A percentile compares a stretch with the other conserved stretches of the same genome.
These are phyloP conservation scores for Eragrostis nindensis DNA, from an alignment of 176 grass and related monocot species.

Conservation along the genomic window DNA sequence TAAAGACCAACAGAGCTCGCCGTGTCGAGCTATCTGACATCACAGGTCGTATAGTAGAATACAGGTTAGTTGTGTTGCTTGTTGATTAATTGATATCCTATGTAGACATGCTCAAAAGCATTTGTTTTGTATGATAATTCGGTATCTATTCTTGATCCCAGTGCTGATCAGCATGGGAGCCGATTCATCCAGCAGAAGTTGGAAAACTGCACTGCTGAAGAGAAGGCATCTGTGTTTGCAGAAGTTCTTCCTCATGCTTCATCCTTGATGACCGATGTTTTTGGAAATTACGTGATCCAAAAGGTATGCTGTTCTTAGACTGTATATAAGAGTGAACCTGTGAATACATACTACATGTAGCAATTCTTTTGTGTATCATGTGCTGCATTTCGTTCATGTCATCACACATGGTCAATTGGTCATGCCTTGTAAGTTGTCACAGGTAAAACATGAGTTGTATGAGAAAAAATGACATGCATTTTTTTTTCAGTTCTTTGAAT, in stretches of 20 bases:
- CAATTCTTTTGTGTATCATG: not conserved
- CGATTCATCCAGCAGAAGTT: constrained; percentile 99
- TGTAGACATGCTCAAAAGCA: constrained; percentile 19
- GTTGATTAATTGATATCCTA: constrained; percentile 24
- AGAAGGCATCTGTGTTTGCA: constrained; percentile 86
- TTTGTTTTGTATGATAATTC: constrained; percentile 19
- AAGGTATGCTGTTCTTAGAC: constrained; percentile 59
- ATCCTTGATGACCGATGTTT: constrained; percentile 92
- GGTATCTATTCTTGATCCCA: constrained; percentile 46
- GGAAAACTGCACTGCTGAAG: constrained; percentile 82
- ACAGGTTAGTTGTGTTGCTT: constrained; percentile 65
- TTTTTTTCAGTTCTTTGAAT: constrained; percentile 93
- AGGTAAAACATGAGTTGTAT: constrained; percentile 3
- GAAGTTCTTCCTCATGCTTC: constrained; percentile 91
- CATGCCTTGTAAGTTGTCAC: constrained; percentile 19
- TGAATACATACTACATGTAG: not conserved
- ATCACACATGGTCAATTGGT: constrained; percentile 12
- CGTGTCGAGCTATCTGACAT: constrained; percentile 89
- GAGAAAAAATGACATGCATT: constrained; percentile 28
- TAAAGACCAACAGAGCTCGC: constrained; percentile 77
- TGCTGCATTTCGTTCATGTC: not conserved
- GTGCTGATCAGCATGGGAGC: constrained; percentile 97
- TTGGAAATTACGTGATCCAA: constrained; percentile 99
- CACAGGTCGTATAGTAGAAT: constrained; percentile 78
- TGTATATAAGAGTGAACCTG: constrained; percentile 31